Percentiles rank a stretch among this genome's conserved stretches.
phyloP scores from a whole-genome alignment of 768 basidiomycete species.

The Exsudoporus frostii region DNA sequence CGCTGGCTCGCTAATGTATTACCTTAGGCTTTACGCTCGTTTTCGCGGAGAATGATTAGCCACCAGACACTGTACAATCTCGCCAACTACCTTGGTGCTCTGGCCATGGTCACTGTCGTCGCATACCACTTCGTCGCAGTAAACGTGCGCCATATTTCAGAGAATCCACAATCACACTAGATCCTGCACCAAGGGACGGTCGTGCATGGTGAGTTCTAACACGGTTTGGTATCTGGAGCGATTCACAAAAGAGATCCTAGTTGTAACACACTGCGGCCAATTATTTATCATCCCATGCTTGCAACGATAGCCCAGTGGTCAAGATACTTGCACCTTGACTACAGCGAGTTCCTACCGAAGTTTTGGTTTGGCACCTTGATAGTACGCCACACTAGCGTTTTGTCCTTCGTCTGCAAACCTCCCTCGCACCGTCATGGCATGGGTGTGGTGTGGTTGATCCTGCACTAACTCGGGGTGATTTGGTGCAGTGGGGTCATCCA shows the following conservation, averaged over 20 bases:
- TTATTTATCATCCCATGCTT: not conserved
- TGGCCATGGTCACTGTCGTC: conserved; percentile 86
- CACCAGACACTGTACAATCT: conserved; percentile 78
- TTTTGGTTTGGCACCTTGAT: conserved; percentile 19
- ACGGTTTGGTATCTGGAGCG: not conserved
- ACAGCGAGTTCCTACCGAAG: not conserved
- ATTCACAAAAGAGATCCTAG: not conserved
- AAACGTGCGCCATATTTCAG: conserved; percentile 55
- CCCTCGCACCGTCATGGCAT: conserved; percentile 16
- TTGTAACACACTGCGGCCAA: not conserved
- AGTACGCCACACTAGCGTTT: conserved; percentile 3
- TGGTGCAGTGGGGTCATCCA: not conserved
- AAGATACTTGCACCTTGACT: not conserved
- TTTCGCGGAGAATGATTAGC: conserved; percentile 60
- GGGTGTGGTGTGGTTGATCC: conserved; percentile 12
- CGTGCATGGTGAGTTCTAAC: conserved; percentile 5
- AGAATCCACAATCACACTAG: conserved; percentile 12
- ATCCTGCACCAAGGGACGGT: not conserved
- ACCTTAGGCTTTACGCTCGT: conserved; percentile 3
- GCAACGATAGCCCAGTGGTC: not conserved
- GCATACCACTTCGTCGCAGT: conserved; percentile 90
- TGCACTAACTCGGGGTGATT: conserved; percentile 9
- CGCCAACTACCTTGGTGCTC: conserved; percentile 76
- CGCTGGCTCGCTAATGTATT: not conserved
- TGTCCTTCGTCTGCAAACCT: conserved; percentile 9